Evolutionary conservation across 768 basidiomycete species (phyloP).

Genomic region (Tephrocybe sp.): DNA sequence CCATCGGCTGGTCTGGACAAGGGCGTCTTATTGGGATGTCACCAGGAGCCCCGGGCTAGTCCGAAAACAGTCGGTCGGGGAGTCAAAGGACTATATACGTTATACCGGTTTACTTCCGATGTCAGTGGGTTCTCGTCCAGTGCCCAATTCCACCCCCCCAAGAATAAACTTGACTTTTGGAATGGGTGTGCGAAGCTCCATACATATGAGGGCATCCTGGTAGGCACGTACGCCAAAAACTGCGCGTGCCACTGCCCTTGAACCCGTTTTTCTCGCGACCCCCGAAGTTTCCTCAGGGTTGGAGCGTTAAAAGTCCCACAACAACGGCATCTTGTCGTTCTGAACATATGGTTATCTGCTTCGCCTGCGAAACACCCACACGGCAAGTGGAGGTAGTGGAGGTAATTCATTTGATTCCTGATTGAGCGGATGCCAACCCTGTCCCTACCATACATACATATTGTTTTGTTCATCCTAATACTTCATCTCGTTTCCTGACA

Average conservation of each 20-base stretch:
- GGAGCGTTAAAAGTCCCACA: constrained; percentile 1
- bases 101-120: constrained; percentile 9
- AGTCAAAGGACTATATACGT: no score
- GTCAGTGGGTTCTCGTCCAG: neutral
- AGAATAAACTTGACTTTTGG: neutral
- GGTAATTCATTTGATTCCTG: constrained; percentile 1
- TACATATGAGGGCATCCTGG: no score
- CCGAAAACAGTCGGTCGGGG: constrained; percentile 1
- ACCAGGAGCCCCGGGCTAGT: constrained; percentile 4
- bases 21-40: neutral
- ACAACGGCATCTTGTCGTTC: constrained; percentile 5
- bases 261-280: neutral
- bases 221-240: constrained; percentile 5
- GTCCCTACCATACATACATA: neutral
- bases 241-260: neutral
- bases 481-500: constrained; percentile 4
- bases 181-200: neutral
- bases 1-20: constrained; percentile 4
- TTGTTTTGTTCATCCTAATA: no score
- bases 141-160: neutral
- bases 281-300: constrained; percentile 10
- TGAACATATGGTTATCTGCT: constrained; percentile 4
- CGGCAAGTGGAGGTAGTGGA: neutral
- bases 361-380: constrained; percentile 9
- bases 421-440: constrained; percentile 4